Base-by-base conservation (phyloP, 1,284 basidiomycete genomes). In the Neolentinus lepideus region DNA sequence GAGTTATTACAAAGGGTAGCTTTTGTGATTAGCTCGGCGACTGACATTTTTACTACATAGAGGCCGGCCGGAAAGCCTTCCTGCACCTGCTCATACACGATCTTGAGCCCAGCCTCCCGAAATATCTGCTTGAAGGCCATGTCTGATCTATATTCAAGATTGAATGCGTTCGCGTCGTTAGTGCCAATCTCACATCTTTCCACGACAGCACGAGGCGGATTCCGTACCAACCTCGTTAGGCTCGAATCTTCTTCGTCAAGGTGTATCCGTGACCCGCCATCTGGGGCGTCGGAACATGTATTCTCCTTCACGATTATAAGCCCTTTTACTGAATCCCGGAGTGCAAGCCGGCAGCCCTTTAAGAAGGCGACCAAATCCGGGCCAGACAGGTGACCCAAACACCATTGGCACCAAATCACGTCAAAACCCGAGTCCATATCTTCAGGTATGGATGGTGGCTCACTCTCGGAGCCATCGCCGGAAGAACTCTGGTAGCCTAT, bases 401-500 rank as follows among this genome's bases (percentile, higher is more conserved):
- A 95, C 94, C 94, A 97, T 68, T 97, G 94, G 64, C 92, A 92
- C 94, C 92, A 94, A 57, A 95, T 80, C 14, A 93, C 78, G 70
- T 93, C 88, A 67, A 88, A 91, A 1, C 78, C 79, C 36, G 74
- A 71, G 35, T 73, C 63, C 4, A 72, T 70, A 52, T 84, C 78
- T 52, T 76, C 75, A 16, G 38, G 16, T 3, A 21, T 43, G 16
- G 38, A 21, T 69, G 52, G 36, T 69, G 67, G 48, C 62, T 67
- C 25, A 14, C 12, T 31, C 22, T 29, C 24, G 14, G 21, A 52
- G 27, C 45, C 35, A 21, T 58, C 64, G 8, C 59, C 55, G n/a
- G 54, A 58, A 16, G 64, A 55, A 2, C 81, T 72, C 29, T 67
- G 67, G 64, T 79, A 78, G 2, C 88, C 88, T 8, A 87, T 71